Conservation (phyloP, 2,329 filamentous ascomycete genomes). For the Emmonsia crescens region DNA sequence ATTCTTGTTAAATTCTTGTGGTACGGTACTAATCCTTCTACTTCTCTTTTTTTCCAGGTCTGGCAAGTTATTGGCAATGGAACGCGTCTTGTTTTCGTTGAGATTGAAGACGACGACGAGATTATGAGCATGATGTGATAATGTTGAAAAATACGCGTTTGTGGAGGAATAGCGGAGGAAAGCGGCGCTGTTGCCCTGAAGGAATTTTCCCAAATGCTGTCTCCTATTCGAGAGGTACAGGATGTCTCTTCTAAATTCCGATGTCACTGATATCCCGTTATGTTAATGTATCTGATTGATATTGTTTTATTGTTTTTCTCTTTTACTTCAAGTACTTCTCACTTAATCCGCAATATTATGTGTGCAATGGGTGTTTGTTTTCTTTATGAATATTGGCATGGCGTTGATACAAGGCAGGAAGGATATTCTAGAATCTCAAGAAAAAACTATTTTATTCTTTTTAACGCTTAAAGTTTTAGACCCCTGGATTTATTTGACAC, state of each 20-base stretch:
- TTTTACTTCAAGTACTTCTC: neutral
- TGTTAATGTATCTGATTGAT: neutral
- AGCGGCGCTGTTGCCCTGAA: neutral
- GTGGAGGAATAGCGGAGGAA: neutral
- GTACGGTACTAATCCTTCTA: slow-evolving; percentile 29
- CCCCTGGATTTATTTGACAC: neutral
- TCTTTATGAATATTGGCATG: neutral
- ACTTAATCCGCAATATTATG: neutral
- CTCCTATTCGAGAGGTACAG: neutral
- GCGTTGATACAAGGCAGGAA: neutral
- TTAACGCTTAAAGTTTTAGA: neutral
- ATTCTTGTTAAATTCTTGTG: no score
- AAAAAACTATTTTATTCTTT: neutral
- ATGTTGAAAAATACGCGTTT: neutral
- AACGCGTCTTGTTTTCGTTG: slow-evolving; percentile 60
- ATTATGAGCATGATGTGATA: slow-evolving; percentile 20
- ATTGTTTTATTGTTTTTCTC: neutral
- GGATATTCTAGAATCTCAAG: neutral
- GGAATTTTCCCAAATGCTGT: neutral
- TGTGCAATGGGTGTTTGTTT: neutral
- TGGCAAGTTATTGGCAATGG: slow-evolving; percentile 69
- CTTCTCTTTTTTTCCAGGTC: slow-evolving; percentile 40
- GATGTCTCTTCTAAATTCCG: neutral
- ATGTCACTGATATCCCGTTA: neutral
- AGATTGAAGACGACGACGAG: slow-evolving; percentile 44